These are phyloP conservation scores for Ramalina intermedia DNA, from an alignment of 495 filamentous ascomycete species.

Conservation along the genomic window DNA sequence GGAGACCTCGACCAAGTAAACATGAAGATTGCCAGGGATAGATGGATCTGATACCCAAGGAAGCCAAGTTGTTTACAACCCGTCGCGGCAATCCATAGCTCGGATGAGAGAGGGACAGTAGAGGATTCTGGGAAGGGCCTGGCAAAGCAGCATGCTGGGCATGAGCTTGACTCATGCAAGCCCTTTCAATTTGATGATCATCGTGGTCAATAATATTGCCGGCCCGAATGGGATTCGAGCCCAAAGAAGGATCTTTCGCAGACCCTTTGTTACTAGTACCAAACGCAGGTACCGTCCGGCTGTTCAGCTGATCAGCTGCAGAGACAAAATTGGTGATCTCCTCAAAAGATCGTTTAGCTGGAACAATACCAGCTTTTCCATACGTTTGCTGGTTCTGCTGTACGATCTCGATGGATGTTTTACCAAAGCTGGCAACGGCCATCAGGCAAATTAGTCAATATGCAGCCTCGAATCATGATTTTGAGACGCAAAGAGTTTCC, in stretches of 20 bases:
- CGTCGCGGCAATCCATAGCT: slow-evolving; percentile 47
- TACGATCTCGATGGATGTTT: slow-evolving; percentile 3
- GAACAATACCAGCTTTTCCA: neutral
- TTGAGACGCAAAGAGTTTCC: no score
- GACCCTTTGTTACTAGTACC: neutral
- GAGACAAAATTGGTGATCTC: neutral
- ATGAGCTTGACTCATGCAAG: no score
- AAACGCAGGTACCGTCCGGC: neutral
- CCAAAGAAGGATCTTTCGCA: slow-evolving; percentile 6
- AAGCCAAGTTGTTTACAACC: slow-evolving; percentile 50
- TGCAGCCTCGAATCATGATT: no score
- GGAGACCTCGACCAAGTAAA: slow-evolving; percentile 49
- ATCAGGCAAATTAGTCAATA: no score
- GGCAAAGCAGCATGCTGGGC: slow-evolving; percentile 24
- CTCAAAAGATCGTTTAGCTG: slow-evolving; percentile 4
- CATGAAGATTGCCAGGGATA: slow-evolving; percentile 81
- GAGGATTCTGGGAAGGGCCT: slow-evolving; percentile 38
- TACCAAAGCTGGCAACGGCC: neutral
- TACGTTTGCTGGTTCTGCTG: slow-evolving; percentile 1
- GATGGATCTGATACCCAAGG: slow-evolving; percentile 50
- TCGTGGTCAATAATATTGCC: slow-evolving; percentile 21
- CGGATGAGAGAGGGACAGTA: slow-evolving; percentile 47
- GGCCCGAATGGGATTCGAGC: slow-evolving; percentile 23
- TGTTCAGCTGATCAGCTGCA: neutral
- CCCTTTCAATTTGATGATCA: slow-evolving; percentile 24